Conservation (phyloP, 768 basidiomycete genomes). For the Sporobolomyces phaffii region DNA sequence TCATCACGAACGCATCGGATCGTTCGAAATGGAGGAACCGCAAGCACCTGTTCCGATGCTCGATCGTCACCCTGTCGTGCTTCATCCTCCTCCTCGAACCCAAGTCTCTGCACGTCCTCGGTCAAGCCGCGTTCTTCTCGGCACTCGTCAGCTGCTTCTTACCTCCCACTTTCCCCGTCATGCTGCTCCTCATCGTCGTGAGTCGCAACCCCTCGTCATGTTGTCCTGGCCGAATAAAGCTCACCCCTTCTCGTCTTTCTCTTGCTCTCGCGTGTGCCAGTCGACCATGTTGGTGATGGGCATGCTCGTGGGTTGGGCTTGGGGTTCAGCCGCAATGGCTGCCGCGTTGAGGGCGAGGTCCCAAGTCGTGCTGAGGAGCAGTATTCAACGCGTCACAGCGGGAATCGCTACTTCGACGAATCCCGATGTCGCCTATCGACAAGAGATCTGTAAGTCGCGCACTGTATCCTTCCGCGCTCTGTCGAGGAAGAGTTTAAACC, state of each 20-base stretch:
- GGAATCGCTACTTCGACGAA: slow-evolving; percentile 24
- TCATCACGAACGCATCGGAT: background rate
- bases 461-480: no score
- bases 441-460: slow-evolving; percentile 41
- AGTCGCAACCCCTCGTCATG: background rate
- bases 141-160: slow-evolving; percentile 26
- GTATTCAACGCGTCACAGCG: slow-evolving; percentile 37
- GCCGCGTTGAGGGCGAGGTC: slow-evolving; percentile 50
- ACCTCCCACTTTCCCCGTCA: slow-evolving; percentile 25
- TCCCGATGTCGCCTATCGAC: slow-evolving; percentile 48
- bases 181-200: slow-evolving; percentile 21
- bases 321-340: slow-evolving; percentile 56
- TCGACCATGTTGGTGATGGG: slow-evolving; percentile 15
- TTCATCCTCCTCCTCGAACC: slow-evolving; percentile 23
- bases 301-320: slow-evolving; percentile 53
- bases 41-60: slow-evolving; percentile 9
- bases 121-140: slow-evolving; percentile 25
- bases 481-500: background rate
- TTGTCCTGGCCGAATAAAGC: no score
- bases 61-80: slow-evolving; percentile 9
- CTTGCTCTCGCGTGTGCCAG: no score
- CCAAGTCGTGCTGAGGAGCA: slow-evolving; percentile 37
- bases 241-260: no score
- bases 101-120: background rate
- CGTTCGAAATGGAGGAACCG: slow-evolving; percentile 16